These are phyloP conservation scores for Fusarium oxysporum DNA, from an alignment of 2,329 filamentous ascomycete species.

Conservation along the genomic window DNA sequence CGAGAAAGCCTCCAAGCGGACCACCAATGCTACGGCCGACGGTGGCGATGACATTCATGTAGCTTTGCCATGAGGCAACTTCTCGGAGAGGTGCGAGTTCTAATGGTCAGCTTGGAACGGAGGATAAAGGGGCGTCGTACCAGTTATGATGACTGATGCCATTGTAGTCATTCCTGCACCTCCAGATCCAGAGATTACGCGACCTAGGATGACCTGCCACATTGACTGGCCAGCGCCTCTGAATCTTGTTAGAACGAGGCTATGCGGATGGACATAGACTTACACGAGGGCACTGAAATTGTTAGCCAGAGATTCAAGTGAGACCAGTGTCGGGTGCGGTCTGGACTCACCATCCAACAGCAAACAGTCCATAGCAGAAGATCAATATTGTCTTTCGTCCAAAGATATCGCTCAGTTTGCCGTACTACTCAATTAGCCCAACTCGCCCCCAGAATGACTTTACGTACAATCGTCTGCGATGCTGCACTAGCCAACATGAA, in stretches of 20 bases:
- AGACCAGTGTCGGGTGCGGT: background rate
- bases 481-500: constrained; percentile 49
- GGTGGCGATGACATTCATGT: constrained; percentile 64
- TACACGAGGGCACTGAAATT: constrained; percentile 30
- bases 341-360: constrained; percentile 52
- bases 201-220: constrained; percentile 61
- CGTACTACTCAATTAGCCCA: constrained; percentile 44
- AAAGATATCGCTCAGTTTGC: constrained; percentile 48
- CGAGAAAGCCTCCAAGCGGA: constrained; percentile 68
- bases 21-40: constrained; percentile 64
- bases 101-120: background rate
- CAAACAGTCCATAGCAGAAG: constrained; percentile 46
- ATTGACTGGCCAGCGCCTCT: constrained; percentile 59
- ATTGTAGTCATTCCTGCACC: constrained; percentile 63
- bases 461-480: constrained; percentile 41
- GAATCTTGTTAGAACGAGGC: background rate
- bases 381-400: constrained; percentile 44
- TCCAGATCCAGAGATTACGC: constrained; percentile 64
- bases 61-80: constrained; percentile 65
- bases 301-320: background rate
- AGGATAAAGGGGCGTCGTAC: rapidly evolving
- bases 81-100: constrained; percentile 65
- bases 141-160: constrained; percentile 30
- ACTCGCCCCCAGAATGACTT: rapidly evolving
- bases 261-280: background rate